Base-by-base conservation (phyloP, 495 filamentous ascomycete genomes). In the Aspergillus funiculosus region DNA sequence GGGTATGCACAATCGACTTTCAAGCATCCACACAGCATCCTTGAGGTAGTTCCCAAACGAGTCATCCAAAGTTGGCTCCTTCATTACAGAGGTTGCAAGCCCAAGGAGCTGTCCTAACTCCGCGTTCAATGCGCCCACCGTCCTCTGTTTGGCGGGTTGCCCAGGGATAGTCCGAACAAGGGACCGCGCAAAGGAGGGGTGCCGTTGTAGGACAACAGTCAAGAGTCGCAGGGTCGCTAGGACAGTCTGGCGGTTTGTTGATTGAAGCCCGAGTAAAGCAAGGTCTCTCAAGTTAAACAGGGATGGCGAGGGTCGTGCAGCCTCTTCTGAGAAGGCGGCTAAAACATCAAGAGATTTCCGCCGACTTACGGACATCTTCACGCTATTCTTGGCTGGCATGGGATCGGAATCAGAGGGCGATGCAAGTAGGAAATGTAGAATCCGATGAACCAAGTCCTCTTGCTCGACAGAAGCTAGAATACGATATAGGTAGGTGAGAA, bases 211-310 rank as follows among this genome's bases (percentile, higher is more conserved):
- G 46, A 97, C 83, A 21, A 87, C 82, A 21, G 86, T 85, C 15
- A 91, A 71, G 3, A 99, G 76, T 39, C 87, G 86, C 13, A 99
- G 69, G 3, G 91, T 94, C 17, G 90, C 86, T 40, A 86, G 79
- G 11, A 94, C 81, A 4, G 92, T 97, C 54, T 95, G 90, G 26
- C 85, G 77, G 55, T 89, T 95, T 20, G 73, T 72, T 4, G 94
- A 97, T 49, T 78, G 72, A n/a, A 95, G 72, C 56, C 89, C 91
- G 10, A 85, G 80, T 2, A 90, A 72, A 22, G 92, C 80, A n/a
- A 99, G 74, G 66, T 97, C 92, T 32, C 89, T 84, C 26, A 98
- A 71, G 56, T 91, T 97, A 69, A 96, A 96, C 1, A 98, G 74
- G 25, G 85, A 78, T 6, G 92, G 94, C 6, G 88, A 88, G 20